A percentile compares a stretch with the other conserved stretches of the same genome.
phyloP scores from a whole-genome alignment of 495 filamentous ascomycete species.

The Penicillium taxi region DNA sequence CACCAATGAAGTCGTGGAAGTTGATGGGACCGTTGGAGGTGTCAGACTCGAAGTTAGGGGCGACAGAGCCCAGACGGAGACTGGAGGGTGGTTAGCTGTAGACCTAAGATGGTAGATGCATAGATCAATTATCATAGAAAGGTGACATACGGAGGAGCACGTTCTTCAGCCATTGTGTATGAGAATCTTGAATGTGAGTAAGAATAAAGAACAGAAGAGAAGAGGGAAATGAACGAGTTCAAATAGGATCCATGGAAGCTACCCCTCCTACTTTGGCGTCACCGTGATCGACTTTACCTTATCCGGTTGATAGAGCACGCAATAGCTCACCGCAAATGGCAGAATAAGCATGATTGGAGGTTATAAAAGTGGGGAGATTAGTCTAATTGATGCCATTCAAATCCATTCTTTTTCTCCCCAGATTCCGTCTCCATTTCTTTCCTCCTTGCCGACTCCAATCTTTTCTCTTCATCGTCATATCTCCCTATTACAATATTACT shows the following conservation, averaged over 20 bases:
- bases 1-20: constrained; percentile 94
- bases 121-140: too few relatives aligned
- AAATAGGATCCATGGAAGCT: constrained; percentile 16
- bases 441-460: neutral
- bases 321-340: constrained; percentile 30
- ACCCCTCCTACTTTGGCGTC: constrained; percentile 14
- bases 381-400: constrained; percentile 17
- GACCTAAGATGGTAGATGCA: neutral
- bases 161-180: constrained; percentile 45
- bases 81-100: constrained; percentile 22
- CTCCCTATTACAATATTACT: too few relatives aligned
- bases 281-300: constrained; percentile 16
- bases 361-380: constrained; percentile 21
- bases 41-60: constrained; percentile 90
- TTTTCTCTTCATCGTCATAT: neutral
- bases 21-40: constrained; percentile 88
- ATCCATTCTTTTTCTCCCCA: neutral
- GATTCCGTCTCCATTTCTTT: neutral
- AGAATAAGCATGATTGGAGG: constrained; percentile 23
- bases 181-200: constrained; percentile 3
- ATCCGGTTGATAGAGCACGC: constrained; percentile 30
- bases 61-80: constrained; percentile 81
- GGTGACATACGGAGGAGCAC: constrained; percentile 42
- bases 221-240: constrained; percentile 13
- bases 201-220: constrained; percentile 5